phyloP scores from a whole-genome alignment of 2,329 filamentous ascomycete genomes.

The Chaetomium sp. region DNA sequence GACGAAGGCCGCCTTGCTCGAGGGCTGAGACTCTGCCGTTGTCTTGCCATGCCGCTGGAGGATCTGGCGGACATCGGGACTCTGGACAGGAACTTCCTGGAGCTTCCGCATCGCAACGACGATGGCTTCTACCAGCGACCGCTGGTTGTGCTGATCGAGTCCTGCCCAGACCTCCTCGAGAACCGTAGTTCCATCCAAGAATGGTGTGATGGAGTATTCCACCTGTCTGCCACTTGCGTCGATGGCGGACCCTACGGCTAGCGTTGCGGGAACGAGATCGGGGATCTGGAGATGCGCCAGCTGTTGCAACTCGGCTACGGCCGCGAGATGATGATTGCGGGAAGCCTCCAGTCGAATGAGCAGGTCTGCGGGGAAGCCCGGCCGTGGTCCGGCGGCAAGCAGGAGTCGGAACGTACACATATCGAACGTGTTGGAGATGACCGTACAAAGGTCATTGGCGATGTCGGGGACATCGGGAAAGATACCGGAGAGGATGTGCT shows the following conservation, averaged over 20 bases:
- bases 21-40: neutral
- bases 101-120: neutral
- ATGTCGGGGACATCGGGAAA: constrained; percentile 2
- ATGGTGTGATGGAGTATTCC: constrained; percentile 1
- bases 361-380: constrained; percentile 1
- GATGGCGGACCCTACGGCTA: neutral
- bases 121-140: neutral
- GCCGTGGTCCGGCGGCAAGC: neutral
- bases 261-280: neutral
- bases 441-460: neutral
- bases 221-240: neutral
- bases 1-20: neutral
- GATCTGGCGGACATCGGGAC: neutral
- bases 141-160: neutral
- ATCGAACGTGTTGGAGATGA: constrained; percentile 2
- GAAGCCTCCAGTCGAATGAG: neutral
- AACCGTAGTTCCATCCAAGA: neutral
- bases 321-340: neutral
- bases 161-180: neutral
- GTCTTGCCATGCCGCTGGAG: neutral
- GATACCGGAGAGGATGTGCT: neutral
- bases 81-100: neutral
- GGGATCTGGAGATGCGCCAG: constrained; percentile 1
- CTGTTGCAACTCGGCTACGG: neutral
- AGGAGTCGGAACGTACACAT: neutral